These are phyloP conservation scores for Populus hybrid DNA, from an alignment of 441 rosid species.

Conservation along the genomic window DNA sequence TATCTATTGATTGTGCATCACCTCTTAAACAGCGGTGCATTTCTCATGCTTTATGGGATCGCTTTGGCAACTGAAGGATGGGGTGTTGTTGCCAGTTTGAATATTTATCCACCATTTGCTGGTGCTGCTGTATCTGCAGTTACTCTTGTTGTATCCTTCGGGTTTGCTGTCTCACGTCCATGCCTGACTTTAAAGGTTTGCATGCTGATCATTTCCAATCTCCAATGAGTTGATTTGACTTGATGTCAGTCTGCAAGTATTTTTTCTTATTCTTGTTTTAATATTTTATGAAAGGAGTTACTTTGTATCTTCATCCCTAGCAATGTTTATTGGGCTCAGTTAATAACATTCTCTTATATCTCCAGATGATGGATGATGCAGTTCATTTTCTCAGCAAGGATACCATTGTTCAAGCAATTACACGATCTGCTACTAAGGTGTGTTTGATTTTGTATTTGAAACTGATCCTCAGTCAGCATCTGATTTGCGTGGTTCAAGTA, in stretches of 20 bases:
- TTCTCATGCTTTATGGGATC: conserved; percentile 97
- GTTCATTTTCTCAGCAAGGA: conserved; percentile 98
- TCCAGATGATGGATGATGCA: conserved; percentile 98
- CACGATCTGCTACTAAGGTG: conserved; percentile 99
- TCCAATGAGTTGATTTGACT: conserved; percentile 6
- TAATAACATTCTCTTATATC: conserved; percentile 29
- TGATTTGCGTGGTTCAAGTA: background rate
- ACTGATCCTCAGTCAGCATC: no score
- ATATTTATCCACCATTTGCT: conserved; percentile 97
- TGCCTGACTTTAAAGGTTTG: conserved; percentile 94
- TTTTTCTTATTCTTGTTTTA: conserved; percentile 13
- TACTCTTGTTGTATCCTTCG: conserved; percentile 98
- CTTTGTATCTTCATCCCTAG: background rate
- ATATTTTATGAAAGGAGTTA: background rate
- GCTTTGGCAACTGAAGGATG: conserved; percentile 99
- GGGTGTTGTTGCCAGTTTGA: conserved; percentile 99
- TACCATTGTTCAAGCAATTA: conserved; percentile 94
- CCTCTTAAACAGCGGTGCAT: conserved; percentile 67
- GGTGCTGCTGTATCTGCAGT: conserved; percentile 99
- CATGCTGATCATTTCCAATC: conserved; percentile 10
- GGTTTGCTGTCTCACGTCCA: conserved; percentile 99
- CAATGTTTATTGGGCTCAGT: conserved; percentile 14
- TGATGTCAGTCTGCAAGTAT: background rate
- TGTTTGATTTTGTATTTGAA: conserved; percentile 14
- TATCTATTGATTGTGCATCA: conserved; percentile 18